phyloP scores from a whole-genome alignment of 2,329 filamentous ascomycete genomes.

The Hysterium pulicare region DNA sequence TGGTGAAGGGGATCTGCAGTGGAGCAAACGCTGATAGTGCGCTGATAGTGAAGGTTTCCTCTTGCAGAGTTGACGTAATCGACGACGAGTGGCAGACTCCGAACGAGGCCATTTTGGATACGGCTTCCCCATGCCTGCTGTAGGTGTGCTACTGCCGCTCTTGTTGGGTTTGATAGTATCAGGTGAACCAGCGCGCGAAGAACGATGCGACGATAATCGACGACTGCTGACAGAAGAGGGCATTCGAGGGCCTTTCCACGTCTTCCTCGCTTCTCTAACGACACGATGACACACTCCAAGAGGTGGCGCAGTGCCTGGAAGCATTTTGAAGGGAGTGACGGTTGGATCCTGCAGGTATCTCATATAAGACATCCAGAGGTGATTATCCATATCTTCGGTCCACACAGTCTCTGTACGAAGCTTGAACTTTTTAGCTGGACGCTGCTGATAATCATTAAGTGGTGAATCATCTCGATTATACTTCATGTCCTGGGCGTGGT shows the following conservation, averaged over 20 bases:
- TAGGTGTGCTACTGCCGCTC: conserved; percentile 49
- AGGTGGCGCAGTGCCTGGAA: conserved; percentile 61
- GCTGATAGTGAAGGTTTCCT: conserved; percentile 60
- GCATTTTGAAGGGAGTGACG: conserved; percentile 64
- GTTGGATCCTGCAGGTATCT: conserved; percentile 63
- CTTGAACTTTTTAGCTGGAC: conserved; percentile 41
- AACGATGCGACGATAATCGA: conserved; percentile 15
- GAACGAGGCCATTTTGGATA: conserved; percentile 54
- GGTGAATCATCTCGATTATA: conserved; percentile 24
- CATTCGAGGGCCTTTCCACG: conserved; percentile 51
- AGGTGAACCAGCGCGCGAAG: conserved; percentile 37
- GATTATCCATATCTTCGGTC: conserved; percentile 63
- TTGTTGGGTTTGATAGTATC: conserved; percentile 42
- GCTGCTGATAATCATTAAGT: conserved; percentile 23
- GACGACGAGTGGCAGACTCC: conserved; percentile 56
- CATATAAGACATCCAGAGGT: conserved; percentile 65
- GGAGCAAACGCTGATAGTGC: conserved; percentile 62
- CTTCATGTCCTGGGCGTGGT: conserved; percentile 34
- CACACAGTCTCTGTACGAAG: conserved; percentile 45
- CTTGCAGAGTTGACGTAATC: conserved; percentile 59
- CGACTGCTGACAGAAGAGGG: conserved; percentile 22
- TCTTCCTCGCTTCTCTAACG: conserved; percentile 58
- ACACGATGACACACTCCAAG: conserved; percentile 63
- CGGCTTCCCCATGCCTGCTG: conserved; percentile 34
- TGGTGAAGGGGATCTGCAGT: conserved; percentile 59